phyloP scores from a whole-genome alignment of 306 rosid species.

The Lablab purpureus region DNA sequence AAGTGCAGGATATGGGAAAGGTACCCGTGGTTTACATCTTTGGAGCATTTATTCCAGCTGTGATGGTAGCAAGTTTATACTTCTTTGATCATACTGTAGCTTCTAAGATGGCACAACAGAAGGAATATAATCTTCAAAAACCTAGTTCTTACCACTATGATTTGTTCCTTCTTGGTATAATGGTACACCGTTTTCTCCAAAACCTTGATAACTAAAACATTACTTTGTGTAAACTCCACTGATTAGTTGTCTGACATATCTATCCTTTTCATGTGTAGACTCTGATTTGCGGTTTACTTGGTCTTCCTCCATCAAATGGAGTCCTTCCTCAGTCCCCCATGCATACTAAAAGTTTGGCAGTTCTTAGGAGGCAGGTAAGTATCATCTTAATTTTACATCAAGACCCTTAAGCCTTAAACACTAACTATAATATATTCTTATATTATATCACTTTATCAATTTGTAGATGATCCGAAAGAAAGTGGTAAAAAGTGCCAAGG shows the following conservation, averaged over 20 bases:
- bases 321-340: constrained; percentile 90
- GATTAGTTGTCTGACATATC: not conserved
- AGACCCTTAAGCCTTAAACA: not conserved
- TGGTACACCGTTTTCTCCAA: constrained; percentile 52
- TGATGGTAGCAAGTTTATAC: constrained; percentile 82
- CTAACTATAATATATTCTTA: constrained; percentile 28
- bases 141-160: constrained; percentile 82
- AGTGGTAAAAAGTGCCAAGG: constrained; percentile 72
- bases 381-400: not conserved
- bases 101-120: constrained; percentile 82
- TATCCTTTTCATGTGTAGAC: constrained; percentile 58
- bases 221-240: not conserved
- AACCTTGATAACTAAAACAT: not conserved
- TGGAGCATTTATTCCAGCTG: constrained; percentile 73
- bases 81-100: constrained; percentile 89
- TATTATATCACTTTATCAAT: not conserved
- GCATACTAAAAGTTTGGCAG: constrained; percentile 87
- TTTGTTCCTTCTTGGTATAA: constrained; percentile 64
- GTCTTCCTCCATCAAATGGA: constrained; percentile 88
- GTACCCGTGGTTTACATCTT: constrained; percentile 61
- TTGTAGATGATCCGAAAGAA: constrained; percentile 67
- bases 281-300: constrained; percentile 73
- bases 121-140: constrained; percentile 80
- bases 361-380: constrained; percentile 68
- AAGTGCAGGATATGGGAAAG: constrained; percentile 73